Evolutionary conservation across 2,329 filamentous ascomycete species (phyloP), one percentile per base, ranked within the genome.

Genomic region (Cercospora sesami): DNA sequence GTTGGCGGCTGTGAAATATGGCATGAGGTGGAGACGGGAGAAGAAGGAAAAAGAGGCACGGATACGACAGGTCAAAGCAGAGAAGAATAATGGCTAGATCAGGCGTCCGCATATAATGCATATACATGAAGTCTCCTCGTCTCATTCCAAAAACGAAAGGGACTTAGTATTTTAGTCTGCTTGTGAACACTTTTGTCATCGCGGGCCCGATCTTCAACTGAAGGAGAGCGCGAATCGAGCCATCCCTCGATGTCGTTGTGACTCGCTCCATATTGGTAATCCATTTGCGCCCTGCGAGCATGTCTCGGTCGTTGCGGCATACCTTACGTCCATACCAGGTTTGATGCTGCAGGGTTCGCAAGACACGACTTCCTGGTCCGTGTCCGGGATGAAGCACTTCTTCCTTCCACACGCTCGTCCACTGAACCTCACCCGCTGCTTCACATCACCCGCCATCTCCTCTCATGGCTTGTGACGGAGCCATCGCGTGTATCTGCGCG

Each of bases 21-120:
- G 75, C 9, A 67, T 74, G 12, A n/a, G 59, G 45, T 77, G 77
- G 77, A 67, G 77, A 63, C 68, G 68, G 58, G 74, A 67, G 60
- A 75, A 73, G 66, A 74, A 68, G 55, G 68, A 70, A 23, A 73
- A 73, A 51, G 68, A 67, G 16, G 69, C 70, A n/a, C 18, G 60
- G 23, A 36, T 33, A 21, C 42, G 45, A 28, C 10, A 48, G 60
- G 45, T 18, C n/a, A 66, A 66, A 30, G 55, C 28, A 0, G 55
- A 36, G 55, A 31, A 59, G 48, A 7, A n/a, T 2, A 30, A 14
- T 10, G 5, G 48, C 12, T 55, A 55, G 48, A 55, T 4, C 12
- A 53, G 14, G 6, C 23, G 23, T 28, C 5, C 28, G 26, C 26
- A 28, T 28, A 28, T 28, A 28, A 28, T 28, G 28, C 28, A 6